Conservation (phyloP, 352 stramenopile species). For the Phytopythium delawarense region DNA sequence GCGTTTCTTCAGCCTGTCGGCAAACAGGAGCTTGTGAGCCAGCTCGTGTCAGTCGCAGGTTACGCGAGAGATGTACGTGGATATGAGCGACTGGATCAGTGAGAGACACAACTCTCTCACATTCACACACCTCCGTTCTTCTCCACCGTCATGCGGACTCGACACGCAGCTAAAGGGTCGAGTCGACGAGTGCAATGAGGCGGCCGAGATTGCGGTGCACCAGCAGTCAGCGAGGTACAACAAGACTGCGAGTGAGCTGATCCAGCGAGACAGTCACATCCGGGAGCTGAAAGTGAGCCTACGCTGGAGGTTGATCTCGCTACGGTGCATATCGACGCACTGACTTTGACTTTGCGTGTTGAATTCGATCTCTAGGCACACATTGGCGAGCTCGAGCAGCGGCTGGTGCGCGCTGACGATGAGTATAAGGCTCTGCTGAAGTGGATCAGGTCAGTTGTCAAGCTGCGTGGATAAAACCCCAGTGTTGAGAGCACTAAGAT, state of each 20-base stretch:
- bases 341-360: not conserved
- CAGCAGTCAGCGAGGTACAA: slow-evolving; percentile 5
- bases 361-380: not conserved
- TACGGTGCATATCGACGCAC: too few species aligned
- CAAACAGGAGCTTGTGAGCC: slow-evolving; percentile 47
- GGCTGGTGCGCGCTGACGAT: not conserved
- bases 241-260: slow-evolving; percentile 1
- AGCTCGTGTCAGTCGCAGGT: slow-evolving; percentile 35
- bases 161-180: not conserved
- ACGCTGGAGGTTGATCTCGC: not conserved
- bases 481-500: slow-evolving; percentile 8
- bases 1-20: slow-evolving; percentile 29
- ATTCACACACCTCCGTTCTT: too few species aligned
- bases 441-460: slow-evolving; percentile 6
- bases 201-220: not conserved
- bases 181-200: not conserved
- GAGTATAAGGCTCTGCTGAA: slow-evolving; percentile 1
- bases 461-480: not conserved
- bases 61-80: slow-evolving; percentile 37
- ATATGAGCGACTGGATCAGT: not conserved
- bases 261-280: not conserved
- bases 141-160: not conserved
- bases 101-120: too few species aligned
- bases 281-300: not conserved
- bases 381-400: not conserved